Evolutionary conservation across 495 filamentous ascomycete species (phyloP).

Genomic region (Hypoxylon crocopeplum): DNA sequence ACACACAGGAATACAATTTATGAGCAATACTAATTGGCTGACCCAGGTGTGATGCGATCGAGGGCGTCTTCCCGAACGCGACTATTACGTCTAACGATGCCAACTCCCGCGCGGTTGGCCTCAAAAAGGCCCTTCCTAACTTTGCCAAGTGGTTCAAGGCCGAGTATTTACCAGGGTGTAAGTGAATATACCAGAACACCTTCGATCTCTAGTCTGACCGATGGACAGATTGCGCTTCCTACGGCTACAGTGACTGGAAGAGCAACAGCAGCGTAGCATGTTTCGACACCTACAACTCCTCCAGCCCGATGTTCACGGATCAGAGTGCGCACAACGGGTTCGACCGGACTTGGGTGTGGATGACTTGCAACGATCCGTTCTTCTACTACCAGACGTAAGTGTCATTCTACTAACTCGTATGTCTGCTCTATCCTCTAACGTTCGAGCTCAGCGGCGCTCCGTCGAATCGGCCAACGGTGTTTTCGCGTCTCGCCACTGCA

Average conservation of each 20-base stretch:
- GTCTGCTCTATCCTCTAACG: too few relatives aligned
- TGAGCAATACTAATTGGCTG: too few relatives aligned
- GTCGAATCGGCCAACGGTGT: conserved; percentile 43
- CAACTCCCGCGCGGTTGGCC: conserved; percentile 57
- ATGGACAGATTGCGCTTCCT: conserved; percentile 34
- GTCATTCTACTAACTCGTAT: conserved; percentile 35
- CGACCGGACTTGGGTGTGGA: conserved; percentile 66
- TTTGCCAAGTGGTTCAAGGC: conserved; percentile 62
- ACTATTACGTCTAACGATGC: conserved; percentile 40
- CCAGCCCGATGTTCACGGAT: conserved; percentile 62
- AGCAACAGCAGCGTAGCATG: conserved; percentile 54
- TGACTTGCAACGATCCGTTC: conserved; percentile 70
- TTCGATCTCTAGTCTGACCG: conserved; percentile 1
- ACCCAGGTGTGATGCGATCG: conserved; percentile 46
- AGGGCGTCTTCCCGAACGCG: conserved; percentile 41
- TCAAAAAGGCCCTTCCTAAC: conserved; percentile 60
- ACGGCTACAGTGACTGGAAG: conserved; percentile 57
- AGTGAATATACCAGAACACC: conserved; percentile 27
- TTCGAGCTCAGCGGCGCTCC: conserved; percentile 65
- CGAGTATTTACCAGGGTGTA: conserved; percentile 56
- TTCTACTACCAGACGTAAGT: conserved; percentile 63
- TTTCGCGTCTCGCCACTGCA: conserved; percentile 60
- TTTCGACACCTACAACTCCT: conserved; percentile 62
- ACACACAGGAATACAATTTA: not conserved
- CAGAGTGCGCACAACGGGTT: conserved; percentile 50